Evolutionary conservation across 2,329 filamentous ascomycete species (phyloP).

Genomic region (Aspergillus glaucus): DNA sequence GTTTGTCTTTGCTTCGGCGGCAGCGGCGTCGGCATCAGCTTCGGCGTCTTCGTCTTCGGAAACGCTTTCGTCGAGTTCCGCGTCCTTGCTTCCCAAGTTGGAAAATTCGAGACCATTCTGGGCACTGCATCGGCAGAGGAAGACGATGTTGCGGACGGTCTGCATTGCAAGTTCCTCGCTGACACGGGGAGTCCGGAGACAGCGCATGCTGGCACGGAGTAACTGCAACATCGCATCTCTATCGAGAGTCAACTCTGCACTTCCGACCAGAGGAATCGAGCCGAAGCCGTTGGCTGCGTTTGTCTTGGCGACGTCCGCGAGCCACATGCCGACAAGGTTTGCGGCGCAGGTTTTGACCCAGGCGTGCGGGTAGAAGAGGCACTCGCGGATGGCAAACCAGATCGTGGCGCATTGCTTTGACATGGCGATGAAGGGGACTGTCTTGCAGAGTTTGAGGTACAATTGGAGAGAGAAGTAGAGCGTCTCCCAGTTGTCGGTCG

Average conservation of each 20-base stretch:
- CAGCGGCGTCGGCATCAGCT: conserved; percentile 42
- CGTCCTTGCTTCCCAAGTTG: conserved; percentile 35
- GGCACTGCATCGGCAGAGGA: conserved; percentile 63
- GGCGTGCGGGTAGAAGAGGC: conserved; percentile 64
- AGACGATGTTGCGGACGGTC: conserved; percentile 72
- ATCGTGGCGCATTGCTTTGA: conserved; percentile 55
- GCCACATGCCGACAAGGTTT: conserved; percentile 67
- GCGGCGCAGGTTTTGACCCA: conserved; percentile 73
- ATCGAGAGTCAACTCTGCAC: conserved; percentile 63
- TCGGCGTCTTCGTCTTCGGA: conserved; percentile 43
- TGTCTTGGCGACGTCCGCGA: conserved; percentile 68
- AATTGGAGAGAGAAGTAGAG: conserved; percentile 67
- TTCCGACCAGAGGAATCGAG: conserved; percentile 59
- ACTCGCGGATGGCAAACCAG: conserved; percentile 64
- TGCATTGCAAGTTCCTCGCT: conserved; percentile 72
- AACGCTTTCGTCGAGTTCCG: conserved; percentile 29
- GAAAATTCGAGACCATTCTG: conserved; percentile 49
- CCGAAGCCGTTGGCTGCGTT: conserved; percentile 50
- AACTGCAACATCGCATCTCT: conserved; percentile 57
- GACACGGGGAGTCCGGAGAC: conserved; percentile 58
- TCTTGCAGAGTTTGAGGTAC: conserved; percentile 60
- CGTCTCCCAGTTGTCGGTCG: conserved; percentile 59
- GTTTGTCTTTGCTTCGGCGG: conserved; percentile 33
- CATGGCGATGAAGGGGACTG: conserved; percentile 59
- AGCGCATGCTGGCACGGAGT: conserved; percentile 51